Evolutionary conservation across 805 yeast species (phyloP), one percentile per base, ranked within the genome.

Genomic region (Teunomyces barrocoloradensis): DNA sequence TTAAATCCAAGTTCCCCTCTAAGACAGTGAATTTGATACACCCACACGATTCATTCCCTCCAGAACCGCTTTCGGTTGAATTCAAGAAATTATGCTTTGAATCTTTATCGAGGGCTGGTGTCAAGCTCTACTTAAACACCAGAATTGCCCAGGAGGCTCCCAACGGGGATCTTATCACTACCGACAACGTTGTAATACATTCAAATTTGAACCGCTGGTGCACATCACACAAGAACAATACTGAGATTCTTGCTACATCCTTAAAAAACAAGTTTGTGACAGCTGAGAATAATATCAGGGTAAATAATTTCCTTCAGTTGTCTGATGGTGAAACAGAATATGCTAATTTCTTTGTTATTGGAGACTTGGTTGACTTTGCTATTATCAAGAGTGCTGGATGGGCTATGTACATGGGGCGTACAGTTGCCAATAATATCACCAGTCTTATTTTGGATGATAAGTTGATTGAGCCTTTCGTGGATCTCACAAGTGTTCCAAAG

Each of bases 301-400:
- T 69, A 21, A 71, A 72, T 53, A 66, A 66, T 17, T 70, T 64
- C 52, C 57, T 70, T 30, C 77, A 72, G 48, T 55, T 71, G 32
- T 44, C 55, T 12, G 55, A 51, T 50, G 53, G 54, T 5, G 56
- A 48, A 7, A 48, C 49, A 2, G 50, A 51, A 27, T 45, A 52
- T 27, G 40, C 52, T 15, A 61, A 68, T 46, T 54, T 71, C 42
- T 72, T 71, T 46, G 68, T 58, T 30, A 46, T 70, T 20, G 77
- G 77, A 5, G 75, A 72, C 52, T 55, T 71, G 49, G 70, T 69
- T 3, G 73, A 71, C 38, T 46, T 65, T 25, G 69, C 73, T 27
- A 68, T 70, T 44, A 69, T 72, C 51, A 72, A 72, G 55, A 65
- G 71, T 40, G 76, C 77, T 2, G 77, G 77, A 2, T 72, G 76